A percentile compares a stretch with the other conserved stretches of the same genome.
phyloP scores from a whole-genome alignment of 805 yeast genomes.

The Starmerella potacharoeniae region DNA sequence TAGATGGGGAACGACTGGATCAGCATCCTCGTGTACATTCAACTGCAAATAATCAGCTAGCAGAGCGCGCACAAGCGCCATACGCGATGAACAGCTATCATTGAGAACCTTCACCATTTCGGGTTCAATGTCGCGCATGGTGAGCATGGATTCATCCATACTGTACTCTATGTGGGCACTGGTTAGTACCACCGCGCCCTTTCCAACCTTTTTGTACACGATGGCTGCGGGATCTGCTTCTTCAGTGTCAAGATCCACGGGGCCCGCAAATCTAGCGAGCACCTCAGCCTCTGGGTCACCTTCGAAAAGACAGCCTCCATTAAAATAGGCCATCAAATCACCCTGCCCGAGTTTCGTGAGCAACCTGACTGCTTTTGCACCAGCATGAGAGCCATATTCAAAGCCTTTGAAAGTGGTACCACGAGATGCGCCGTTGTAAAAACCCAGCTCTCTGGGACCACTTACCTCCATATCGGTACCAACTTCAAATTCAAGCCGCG shows the following conservation, averaged over 20 bases:
- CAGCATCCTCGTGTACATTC: constrained; percentile 45
- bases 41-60: constrained; percentile 49
- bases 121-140: constrained; percentile 26
- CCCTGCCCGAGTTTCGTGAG: constrained; percentile 2
- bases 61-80: constrained; percentile 45
- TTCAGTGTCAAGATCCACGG: constrained; percentile 39
- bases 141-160: constrained; percentile 38
- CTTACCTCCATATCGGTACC: constrained; percentile 67
- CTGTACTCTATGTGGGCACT: constrained; percentile 86
- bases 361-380: constrained; percentile 49
- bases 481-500: constrained; percentile 70
- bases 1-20: constrained; percentile 51
- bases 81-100: constrained; percentile 38
- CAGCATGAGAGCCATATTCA: constrained; percentile 60
- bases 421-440: constrained; percentile 71
- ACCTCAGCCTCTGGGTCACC: constrained; percentile 54
- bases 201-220: constrained; percentile 53
- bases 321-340: constrained; percentile 40
- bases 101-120: constrained; percentile 34
- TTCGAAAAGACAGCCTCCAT: constrained; percentile 84
- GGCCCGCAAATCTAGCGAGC: constrained; percentile 54
- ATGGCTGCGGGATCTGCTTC: constrained; percentile 50
- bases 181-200: constrained; percentile 62
- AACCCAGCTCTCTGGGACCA: constrained; percentile 70
- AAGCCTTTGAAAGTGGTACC: constrained; percentile 81